Conservation (phyloP, 306 rosid genomes). For the Clitoria ternatea region DNA sequence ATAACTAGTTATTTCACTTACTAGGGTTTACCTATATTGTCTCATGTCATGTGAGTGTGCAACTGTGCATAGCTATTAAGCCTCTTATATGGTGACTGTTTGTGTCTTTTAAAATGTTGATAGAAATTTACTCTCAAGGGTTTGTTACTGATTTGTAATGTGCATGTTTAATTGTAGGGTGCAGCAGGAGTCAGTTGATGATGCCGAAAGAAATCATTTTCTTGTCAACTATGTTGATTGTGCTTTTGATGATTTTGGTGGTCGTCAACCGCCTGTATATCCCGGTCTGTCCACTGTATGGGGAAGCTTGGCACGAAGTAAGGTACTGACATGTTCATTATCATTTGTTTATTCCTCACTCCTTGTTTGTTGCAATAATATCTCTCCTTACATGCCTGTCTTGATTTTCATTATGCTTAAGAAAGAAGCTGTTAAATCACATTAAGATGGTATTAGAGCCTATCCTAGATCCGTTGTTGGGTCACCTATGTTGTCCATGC, state of each 20-base stretch:
- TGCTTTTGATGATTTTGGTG: constrained; percentile 98
- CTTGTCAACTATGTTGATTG: constrained; percentile 92
- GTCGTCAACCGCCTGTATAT: constrained; percentile 97
- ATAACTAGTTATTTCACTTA: no score
- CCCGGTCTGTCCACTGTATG: constrained; percentile 98
- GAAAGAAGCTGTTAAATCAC: neutral
- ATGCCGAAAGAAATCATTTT: constrained; percentile 94
- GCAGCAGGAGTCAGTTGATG: constrained; percentile 98
- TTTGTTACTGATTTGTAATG: neutral
- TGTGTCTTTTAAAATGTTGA: neutral
- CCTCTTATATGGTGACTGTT: neutral
- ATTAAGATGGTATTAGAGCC: no score
- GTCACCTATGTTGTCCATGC: no score
- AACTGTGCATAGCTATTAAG: neutral
- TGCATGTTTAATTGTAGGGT: constrained; percentile 57
- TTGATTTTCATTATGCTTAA: neutral
- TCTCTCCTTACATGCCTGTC: neutral
- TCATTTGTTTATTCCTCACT: constrained; percentile 10
- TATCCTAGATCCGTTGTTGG: no score
- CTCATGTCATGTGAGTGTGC: no score
- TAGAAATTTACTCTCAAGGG: neutral
- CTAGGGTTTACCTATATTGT: no score
- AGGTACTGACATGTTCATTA: constrained; percentile 45
- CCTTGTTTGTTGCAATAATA: neutral
- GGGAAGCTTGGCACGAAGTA: constrained; percentile 99